Percentiles rank a stretch among this genome's conserved stretches.
These are phyloP conservation scores for Suillus subaureus DNA, from an alignment of 768 basidiomycete genomes.

Conservation along the genomic window DNA sequence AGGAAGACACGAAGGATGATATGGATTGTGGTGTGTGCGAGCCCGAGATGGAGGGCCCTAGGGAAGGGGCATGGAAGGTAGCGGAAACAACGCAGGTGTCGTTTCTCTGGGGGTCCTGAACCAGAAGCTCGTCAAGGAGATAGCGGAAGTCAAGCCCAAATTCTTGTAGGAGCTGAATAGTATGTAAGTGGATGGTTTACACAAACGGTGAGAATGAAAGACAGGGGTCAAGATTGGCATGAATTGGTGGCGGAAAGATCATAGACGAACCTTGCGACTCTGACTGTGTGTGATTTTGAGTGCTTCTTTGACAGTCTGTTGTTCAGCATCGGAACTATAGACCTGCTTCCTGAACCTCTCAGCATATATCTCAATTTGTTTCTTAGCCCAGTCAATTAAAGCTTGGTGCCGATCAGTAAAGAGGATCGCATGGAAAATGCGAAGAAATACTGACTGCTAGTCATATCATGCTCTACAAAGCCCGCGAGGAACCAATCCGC, in stretches of 20 bases:
- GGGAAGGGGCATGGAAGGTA: slow-evolving; percentile 21
- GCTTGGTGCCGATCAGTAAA: slow-evolving; percentile 45
- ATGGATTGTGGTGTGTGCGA: slow-evolving; percentile 19
- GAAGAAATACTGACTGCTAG: slow-evolving; percentile 67
- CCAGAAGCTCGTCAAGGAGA: slow-evolving; percentile 76
- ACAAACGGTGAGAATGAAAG: neutral
- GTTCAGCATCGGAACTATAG: slow-evolving; percentile 78
- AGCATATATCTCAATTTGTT: slow-evolving; percentile 80
- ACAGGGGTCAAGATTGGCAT: neutral
- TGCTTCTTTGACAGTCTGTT: slow-evolving; percentile 74
- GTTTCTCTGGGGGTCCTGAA: slow-evolving; percentile 49
- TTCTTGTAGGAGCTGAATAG: slow-evolving; percentile 76
- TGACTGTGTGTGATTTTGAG: slow-evolving; percentile 76
- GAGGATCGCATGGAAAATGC: neutral
- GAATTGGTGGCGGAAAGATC: neutral
- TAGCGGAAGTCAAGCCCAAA: slow-evolving; percentile 94
- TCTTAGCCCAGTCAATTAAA: slow-evolving; percentile 93
- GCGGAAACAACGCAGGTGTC: slow-evolving; percentile 31
- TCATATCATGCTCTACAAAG: slow-evolving; percentile 93
- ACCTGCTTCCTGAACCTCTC: slow-evolving; percentile 91
- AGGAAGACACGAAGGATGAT: slow-evolving; percentile 5
- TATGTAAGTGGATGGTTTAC: slow-evolving; percentile 4
- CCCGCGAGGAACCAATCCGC: slow-evolving; percentile 97
- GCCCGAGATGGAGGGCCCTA: slow-evolving; percentile 25
- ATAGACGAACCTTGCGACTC: slow-evolving; percentile 73